Percentiles rank a stretch among this genome's conserved stretches.
These are phyloP conservation scores for Cyclotella baltica DNA, from an alignment of 108 stramenopile species.

Conservation along the genomic window DNA sequence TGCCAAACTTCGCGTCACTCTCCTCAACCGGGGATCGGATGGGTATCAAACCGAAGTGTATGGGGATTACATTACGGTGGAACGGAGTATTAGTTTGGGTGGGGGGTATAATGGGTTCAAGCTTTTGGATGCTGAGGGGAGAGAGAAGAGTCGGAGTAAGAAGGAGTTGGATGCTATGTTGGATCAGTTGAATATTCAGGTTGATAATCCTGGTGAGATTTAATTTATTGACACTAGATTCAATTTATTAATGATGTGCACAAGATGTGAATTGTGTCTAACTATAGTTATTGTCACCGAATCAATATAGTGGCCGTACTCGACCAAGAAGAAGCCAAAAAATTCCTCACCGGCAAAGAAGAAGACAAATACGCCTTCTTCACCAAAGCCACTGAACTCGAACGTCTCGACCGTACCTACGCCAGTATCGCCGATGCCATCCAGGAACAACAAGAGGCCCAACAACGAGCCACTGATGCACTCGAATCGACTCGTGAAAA, in stretches of 20 bases:
- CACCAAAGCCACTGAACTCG: slow-evolving; percentile 95
- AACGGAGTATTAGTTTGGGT: slow-evolving; percentile 75
- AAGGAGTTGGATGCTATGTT: slow-evolving; percentile 91
- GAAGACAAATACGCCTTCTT: slow-evolving; percentile 96
- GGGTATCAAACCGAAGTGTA: slow-evolving; percentile 87
- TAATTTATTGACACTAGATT: too few species aligned
- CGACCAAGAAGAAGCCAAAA: slow-evolving; percentile 98
- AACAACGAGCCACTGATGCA: slow-evolving; percentile 42
- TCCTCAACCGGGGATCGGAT: slow-evolving; percentile 90
- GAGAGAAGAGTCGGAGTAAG: slow-evolving; percentile 63
- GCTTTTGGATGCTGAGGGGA: slow-evolving; percentile 65
- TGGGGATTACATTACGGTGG: slow-evolving; percentile 91
- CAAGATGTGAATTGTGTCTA: too few species aligned
- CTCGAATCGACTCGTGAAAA: slow-evolving; percentile 52
- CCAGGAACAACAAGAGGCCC: slow-evolving; percentile 50
- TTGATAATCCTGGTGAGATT: slow-evolving; percentile 93
- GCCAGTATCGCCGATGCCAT: slow-evolving; percentile 62
- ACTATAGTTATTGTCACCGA: background rate
- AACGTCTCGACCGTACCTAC: slow-evolving; percentile 73
- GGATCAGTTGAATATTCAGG: slow-evolving; percentile 87
- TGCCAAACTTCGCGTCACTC: slow-evolving; percentile 87
- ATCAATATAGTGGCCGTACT: slow-evolving; percentile 78
- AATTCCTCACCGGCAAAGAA: slow-evolving; percentile 92
- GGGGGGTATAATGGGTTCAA: slow-evolving; percentile 86
- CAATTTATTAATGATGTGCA: too few species aligned